phyloP scores from a whole-genome alignment of 257 asterid genomes.

The Marsdenia floribunda region DNA sequence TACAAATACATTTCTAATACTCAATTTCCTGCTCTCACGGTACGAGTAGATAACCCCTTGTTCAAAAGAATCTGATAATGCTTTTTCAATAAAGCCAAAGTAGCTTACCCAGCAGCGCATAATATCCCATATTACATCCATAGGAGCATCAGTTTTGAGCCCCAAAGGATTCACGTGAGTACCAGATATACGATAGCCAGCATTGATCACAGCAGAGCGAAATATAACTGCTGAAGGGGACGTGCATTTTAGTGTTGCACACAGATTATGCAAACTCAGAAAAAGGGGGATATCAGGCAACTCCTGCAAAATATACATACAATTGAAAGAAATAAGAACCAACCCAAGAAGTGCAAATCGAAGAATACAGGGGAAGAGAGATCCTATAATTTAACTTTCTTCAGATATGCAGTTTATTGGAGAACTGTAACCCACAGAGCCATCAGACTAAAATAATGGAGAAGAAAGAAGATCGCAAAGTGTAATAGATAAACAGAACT shows the following conservation, averaged over 20 bases:
- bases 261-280: slow-evolving; percentile 90
- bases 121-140: slow-evolving; percentile 95
- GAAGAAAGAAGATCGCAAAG: not conserved
- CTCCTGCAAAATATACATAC: slow-evolving; percentile 49
- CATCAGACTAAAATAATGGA: not conserved
- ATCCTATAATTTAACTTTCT: not conserved
- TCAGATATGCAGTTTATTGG: not conserved
- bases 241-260: slow-evolving; percentile 84
- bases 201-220: slow-evolving; percentile 95
- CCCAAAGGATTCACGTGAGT: slow-evolving; percentile 87
- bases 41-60: not conserved
- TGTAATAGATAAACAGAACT: not conserved
- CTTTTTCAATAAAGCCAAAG: not conserved
- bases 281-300: slow-evolving; percentile 84
- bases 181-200: slow-evolving; percentile 95
- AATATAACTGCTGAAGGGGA: slow-evolving; percentile 91
- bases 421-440: not conserved
- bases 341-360: not conserved
- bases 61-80: not conserved
- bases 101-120: slow-evolving; percentile 97
- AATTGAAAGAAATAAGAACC: slow-evolving; percentile 1
- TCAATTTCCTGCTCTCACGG: not conserved
- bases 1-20: not conserved
- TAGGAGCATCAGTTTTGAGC: slow-evolving; percentile 94
- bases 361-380: not conserved